Percentiles rank a stretch among this genome's conserved stretches.
These are phyloP conservation scores for Xerocomus potaroensis DNA, from an alignment of 768 basidiomycete genomes.

Conservation along the genomic window DNA sequence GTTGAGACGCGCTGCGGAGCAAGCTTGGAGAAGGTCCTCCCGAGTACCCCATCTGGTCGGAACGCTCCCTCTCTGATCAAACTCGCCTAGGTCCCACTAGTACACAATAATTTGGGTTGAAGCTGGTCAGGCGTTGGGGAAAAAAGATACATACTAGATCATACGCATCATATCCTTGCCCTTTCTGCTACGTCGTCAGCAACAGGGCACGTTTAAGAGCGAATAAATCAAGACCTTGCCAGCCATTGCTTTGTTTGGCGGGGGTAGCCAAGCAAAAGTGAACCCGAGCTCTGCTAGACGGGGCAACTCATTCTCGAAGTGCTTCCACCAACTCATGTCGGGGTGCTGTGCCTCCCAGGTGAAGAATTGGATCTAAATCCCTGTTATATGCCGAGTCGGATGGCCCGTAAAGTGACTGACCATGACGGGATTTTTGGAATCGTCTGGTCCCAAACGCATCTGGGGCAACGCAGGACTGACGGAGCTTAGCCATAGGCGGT, in stretches of 20 bases:
- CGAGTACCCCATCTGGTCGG: constrained; percentile 86
- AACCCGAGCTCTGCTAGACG: constrained; percentile 62
- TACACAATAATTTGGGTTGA: not conserved
- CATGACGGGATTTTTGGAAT: constrained; percentile 60
- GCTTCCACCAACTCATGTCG: constrained; percentile 74
- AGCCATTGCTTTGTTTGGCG: constrained; percentile 71
- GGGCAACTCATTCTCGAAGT: constrained; percentile 64
- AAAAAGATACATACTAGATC: constrained; percentile 55
- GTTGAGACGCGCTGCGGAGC: constrained; percentile 58
- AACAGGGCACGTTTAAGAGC: not conserved
- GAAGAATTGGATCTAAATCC: constrained; percentile 69
- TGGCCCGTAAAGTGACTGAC: constrained; percentile 34
- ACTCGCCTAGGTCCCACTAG: constrained; percentile 88
- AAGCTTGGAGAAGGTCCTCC: constrained; percentile 70
- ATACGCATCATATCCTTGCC: constrained; percentile 83
- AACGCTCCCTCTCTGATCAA: constrained; percentile 66
- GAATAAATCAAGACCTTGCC: constrained; percentile 37
- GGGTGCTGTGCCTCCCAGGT: constrained; percentile 68
- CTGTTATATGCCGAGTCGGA: not conserved
- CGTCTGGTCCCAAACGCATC: constrained; percentile 60
- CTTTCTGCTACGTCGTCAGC: constrained; percentile 40
- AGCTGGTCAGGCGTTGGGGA: not conserved
- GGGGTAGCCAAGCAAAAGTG: constrained; percentile 82
- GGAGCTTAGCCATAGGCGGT: constrained; percentile 19
- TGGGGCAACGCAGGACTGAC: constrained; percentile 42